Base-by-base conservation (phyloP, 768 basidiomycete genomes). In the Hydnum rufescens region DNA sequence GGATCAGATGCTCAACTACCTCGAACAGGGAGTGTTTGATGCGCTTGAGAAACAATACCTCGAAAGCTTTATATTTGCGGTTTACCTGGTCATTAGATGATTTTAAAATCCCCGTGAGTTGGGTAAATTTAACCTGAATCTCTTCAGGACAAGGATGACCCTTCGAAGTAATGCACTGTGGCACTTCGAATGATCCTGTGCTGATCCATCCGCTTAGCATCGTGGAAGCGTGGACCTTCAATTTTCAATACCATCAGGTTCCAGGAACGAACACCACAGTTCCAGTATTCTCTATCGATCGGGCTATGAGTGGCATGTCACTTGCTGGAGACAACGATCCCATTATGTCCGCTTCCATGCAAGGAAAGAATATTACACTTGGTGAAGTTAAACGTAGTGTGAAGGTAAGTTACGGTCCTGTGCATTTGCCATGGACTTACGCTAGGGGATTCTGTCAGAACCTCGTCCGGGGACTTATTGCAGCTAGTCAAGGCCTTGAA, bases 211-310 rank as follows among this genome's bases (percentile, higher is more conserved):
- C 25, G 13, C 19, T 23, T 28, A 89, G 86, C 65, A 81, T 89
- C 53, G 72, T 88, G 23, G 86, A 89, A 62, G 80, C 87, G 13
- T 89, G 87, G 60, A 87, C 83, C 0, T 89, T 89, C 67, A 82
- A 86, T 60, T 86, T 89, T 60, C 73, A 88, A 86, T 89, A 89
- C 61, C 72, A 78, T 59, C 71, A 67, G 22, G 61, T 81, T 22
- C 73, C 78, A 6, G 86, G 80, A 25, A 76, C 74, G 4, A 65
- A 74, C 31, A 63, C 66, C 2, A 62, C 70, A 3, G 66, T 87
- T 1, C 86, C 86, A 2, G 69, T 86, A 22, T 77, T 89, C 79
- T 76, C 74, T 39, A 67, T 88, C 5, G 80, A 75, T 32, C 74
- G 80, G 42, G 72, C 71, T 31, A 47, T 79, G 53, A 68, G 70